Evolutionary conservation across 192 early-diverging fungal genomes (phyloP).

Genomic region (Cetraspora pellucida): DNA sequence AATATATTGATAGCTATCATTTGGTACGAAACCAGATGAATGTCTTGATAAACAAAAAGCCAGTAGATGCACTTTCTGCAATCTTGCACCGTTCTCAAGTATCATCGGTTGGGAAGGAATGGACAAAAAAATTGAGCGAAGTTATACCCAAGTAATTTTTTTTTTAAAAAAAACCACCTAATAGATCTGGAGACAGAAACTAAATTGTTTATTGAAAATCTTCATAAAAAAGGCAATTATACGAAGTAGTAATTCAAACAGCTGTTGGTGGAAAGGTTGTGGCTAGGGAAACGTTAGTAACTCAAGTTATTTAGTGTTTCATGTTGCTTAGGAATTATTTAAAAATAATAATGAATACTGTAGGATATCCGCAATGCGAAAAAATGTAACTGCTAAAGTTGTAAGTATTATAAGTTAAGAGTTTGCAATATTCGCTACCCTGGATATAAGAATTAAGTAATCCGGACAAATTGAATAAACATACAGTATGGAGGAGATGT

Average conservation of each 20-base stretch:
- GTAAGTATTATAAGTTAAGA: slow-evolving; percentile 46
- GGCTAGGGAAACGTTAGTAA: slow-evolving; percentile 75
- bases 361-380: slow-evolving; percentile 80
- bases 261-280: slow-evolving; percentile 82
- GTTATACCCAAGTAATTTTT: slow-evolving; percentile 63
- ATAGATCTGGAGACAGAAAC: slow-evolving; percentile 20
- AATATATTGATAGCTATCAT: not conserved
- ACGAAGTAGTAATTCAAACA: slow-evolving; percentile 94
- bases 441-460: not conserved
- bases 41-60: slow-evolving; percentile 86
- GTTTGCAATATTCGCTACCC: not conserved
- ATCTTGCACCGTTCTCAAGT: slow-evolving; percentile 80
- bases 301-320: no score
- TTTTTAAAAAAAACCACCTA: not conserved
- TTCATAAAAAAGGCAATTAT: slow-evolving; percentile 69
- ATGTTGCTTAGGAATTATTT: no score
- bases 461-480: not conserved
- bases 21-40: slow-evolving; percentile 59
- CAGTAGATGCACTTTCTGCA: slow-evolving; percentile 89
- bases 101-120: slow-evolving; percentile 74
- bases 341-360: not conserved
- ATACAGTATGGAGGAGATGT: slow-evolving; percentile 91
- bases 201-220: slow-evolving; percentile 21
- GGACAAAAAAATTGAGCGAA: slow-evolving; percentile 79
- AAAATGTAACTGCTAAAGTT: slow-evolving; percentile 96